Evolutionary conservation across 768 basidiomycete genomes (phyloP), one percentile per base, ranked within the genome.

Genomic region (Paxillus involutus): DNA sequence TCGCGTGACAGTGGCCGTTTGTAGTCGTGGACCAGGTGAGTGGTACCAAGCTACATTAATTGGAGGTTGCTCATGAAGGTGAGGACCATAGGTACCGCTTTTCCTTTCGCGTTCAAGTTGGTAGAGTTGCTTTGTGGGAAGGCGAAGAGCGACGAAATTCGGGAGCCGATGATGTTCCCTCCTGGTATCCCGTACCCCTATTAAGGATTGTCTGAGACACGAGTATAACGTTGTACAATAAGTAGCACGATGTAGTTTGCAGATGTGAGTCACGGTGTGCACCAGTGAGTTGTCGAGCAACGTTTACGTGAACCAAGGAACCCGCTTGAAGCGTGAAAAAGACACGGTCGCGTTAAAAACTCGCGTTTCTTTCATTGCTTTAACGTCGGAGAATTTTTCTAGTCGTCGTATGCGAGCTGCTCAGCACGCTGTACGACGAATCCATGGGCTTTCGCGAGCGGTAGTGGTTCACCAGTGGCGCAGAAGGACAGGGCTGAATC

Each of bases 51-150:
- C n/a, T 30, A 4, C 9, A 33, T 0, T 2, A 2, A 26, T 26
- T 6, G 26, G 26, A 32, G 43, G 0, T 21, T 39, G 29, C 43
- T 26, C 26, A 26, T 36, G 19, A 49, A 32, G 16, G 10, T 17
- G 19, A 29, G 39, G 21, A 13, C 35, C 12, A 19, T 58, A 85
- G 89, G 90, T 11, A 91, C 89, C 3, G 73, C 83, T 0, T 92
- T 93, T 63, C 82, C 84, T 2, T 92, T 93, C 58, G 88, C 88
- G 2, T 74, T 92, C 51, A 84, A 84, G n/a, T 69, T 93, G 33
- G 84, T 91, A 9, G 88, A 89, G 63, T 62, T 82, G 17, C 76
- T 92, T 2, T 84, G 82, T 55, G 91, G 91, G 4, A 58, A 73
- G 13, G 78, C 77, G 37, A 88, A 82, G 67, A 74, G 86, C 6